phyloP scores from a whole-genome alignment of 2,329 filamentous ascomycete species.

The Colletotrichum aenigma region DNA sequence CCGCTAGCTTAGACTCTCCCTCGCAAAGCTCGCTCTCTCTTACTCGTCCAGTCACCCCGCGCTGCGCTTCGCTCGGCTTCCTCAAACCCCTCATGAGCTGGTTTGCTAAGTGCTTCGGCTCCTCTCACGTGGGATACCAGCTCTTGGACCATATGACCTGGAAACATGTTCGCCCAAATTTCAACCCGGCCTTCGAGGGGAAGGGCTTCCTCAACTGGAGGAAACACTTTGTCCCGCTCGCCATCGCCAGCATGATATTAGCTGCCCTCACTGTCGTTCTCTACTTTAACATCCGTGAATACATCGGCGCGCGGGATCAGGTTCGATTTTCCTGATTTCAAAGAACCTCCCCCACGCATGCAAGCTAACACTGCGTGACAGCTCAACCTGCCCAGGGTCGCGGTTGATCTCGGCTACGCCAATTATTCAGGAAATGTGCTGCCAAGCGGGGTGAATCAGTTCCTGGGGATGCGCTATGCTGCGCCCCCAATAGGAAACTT shows the following conservation, averaged over 20 bases:
- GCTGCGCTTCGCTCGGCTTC: constrained; percentile 3
- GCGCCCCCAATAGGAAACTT: constrained; percentile 53
- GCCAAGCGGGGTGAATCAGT: constrained; percentile 45
- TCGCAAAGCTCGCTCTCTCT: neutral
- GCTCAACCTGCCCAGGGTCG: constrained; percentile 9
- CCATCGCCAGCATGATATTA: constrained; percentile 18
- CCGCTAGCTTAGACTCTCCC: constrained; percentile 13
- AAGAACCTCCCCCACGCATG: neutral
- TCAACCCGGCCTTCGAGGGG: constrained; percentile 7
- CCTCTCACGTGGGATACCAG: constrained; percentile 19
- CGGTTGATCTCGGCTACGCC: constrained; percentile 48
- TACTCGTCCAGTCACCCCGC: neutral
- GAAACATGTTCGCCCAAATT: constrained; percentile 4
- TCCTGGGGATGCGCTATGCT: constrained; percentile 56
- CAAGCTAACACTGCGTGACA: neutral
- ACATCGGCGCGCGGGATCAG: constrained; percentile 3
- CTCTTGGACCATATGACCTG: constrained; percentile 16
- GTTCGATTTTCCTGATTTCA: neutral
- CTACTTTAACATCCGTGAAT: constrained; percentile 10
- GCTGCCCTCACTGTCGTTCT: constrained; percentile 12
- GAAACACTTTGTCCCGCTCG: constrained; percentile 4
- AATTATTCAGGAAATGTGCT: constrained; percentile 44
- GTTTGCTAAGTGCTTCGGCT: neutral
- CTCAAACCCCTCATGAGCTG: neutral
- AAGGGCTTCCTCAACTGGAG: constrained; percentile 10